Evolutionary conservation across 768 basidiomycete genomes (phyloP).

Genomic region (Amanita polypyramis): DNA sequence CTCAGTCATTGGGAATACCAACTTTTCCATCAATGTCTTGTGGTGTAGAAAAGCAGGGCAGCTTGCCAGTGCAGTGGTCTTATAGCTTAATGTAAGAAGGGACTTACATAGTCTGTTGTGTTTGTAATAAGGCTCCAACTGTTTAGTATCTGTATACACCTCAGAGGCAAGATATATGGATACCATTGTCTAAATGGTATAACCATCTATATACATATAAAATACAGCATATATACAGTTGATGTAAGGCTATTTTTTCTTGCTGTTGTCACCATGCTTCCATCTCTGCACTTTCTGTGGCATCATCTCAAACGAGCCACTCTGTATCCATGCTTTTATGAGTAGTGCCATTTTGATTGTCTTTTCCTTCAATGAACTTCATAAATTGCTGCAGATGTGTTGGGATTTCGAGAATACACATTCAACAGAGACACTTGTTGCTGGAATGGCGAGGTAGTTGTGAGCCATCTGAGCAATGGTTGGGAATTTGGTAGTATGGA

Average conservation of each 20-base stretch:
- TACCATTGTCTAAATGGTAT: slow-evolving; percentile 31
- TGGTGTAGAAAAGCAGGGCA: no score
- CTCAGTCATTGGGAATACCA: no score
- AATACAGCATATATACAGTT: slow-evolving; percentile 28
- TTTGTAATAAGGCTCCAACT: no score
- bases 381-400: slow-evolving; percentile 19
- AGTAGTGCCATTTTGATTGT: slow-evolving; percentile 19
- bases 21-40: no score
- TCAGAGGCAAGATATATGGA: slow-evolving; percentile 22
- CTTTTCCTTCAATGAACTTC: slow-evolving; percentile 17
- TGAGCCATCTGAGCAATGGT: slow-evolving; percentile 19
- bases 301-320: slow-evolving; percentile 7
- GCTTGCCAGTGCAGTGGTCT: no score
- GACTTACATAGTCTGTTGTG: no score
- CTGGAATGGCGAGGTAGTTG: slow-evolving; percentile 23
- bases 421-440: slow-evolving; percentile 23
- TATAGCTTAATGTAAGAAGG: no score
- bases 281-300: background rate
- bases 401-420: slow-evolving; percentile 20
- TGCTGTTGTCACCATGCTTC: background rate
- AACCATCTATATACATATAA: slow-evolving; percentile 26
- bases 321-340: slow-evolving; percentile 20
- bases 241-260: background rate
- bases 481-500: slow-evolving; percentile 16
- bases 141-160: no score